A percentile compares a stretch with the other conserved stretches of the same genome.
Conservation (phyloP, 306 rosid genomes). For the Inga laurina region DNA sequence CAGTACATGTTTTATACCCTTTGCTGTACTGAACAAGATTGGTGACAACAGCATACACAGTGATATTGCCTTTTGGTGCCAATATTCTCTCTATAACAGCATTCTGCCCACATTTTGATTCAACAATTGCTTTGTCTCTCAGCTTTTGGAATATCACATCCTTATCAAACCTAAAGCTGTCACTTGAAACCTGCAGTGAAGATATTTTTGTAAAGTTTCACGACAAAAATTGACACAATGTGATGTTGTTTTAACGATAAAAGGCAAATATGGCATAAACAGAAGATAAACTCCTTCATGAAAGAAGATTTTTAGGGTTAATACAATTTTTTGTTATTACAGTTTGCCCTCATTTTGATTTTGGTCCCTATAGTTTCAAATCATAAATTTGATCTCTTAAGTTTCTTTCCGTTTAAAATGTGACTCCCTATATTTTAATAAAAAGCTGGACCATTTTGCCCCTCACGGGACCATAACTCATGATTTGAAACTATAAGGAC, state of each 20-base stretch:
- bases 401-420: no score
- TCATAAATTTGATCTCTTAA: no score
- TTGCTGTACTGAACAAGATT: constrained; percentile 63
- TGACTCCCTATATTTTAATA: no score
- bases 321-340: no score
- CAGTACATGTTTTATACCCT: constrained; percentile 40
- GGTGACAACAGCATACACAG: constrained; percentile 74
- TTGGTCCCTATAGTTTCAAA: no score
- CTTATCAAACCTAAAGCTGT: constrained; percentile 59
- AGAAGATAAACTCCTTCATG: background rate
- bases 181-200: constrained; percentile 58
- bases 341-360: no score
- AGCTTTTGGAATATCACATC: constrained; percentile 71
- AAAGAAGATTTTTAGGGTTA: background rate
- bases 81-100: constrained; percentile 68
- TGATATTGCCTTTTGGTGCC: constrained; percentile 58
- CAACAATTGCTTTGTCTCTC: constrained; percentile 63
- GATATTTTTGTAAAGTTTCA: background rate
- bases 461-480: no score
- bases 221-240: background rate
- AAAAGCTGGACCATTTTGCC: no score
- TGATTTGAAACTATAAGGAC: no score
- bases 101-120: constrained; percentile 73
- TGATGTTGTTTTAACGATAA: background rate
- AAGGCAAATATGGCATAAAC: background rate